Evolutionary conservation across 441 rosid genomes (phyloP).

Genomic region (Cnidoscolus chayamansa): DNA sequence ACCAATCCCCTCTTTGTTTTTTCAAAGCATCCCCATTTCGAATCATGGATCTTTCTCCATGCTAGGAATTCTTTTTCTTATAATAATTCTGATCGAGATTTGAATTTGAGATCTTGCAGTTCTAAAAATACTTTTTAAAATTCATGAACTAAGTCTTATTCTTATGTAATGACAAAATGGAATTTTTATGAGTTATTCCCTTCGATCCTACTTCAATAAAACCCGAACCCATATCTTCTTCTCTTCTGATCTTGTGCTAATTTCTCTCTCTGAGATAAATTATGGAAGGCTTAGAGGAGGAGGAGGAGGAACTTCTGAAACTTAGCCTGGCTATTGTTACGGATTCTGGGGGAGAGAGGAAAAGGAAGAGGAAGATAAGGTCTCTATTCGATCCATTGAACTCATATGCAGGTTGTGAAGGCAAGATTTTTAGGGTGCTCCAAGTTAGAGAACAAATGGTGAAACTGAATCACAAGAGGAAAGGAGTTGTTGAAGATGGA

Average conservation of each 20-base stretch:
- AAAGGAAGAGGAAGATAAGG: slow-evolving; percentile 37
- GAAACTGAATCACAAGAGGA: slow-evolving; percentile 29
- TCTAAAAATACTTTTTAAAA: no score
- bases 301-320: slow-evolving; percentile 38
- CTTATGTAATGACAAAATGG: slow-evolving; percentile 37
- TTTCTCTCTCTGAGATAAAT: background rate
- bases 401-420: slow-evolving; percentile 30
- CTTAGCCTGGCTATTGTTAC: slow-evolving; percentile 48
- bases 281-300: slow-evolving; percentile 33
- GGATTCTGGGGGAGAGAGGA: slow-evolving; percentile 12
- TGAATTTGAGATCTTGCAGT: no score
- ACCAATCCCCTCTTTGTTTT: slow-evolving; percentile 21
- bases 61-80: no score
- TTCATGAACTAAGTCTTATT: slow-evolving; percentile 15
- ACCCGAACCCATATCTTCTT: slow-evolving; percentile 19
- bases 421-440: slow-evolving; percentile 45
- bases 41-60: no score
- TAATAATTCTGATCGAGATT: no score
- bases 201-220: slow-evolving; percentile 24
- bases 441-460: slow-evolving; percentile 57
- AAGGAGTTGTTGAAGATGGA: slow-evolving; percentile 30
- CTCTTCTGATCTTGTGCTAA: no score
- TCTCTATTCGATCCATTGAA: background rate
- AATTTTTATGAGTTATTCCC: slow-evolving; percentile 38
- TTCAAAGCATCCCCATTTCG: slow-evolving; percentile 1